These are phyloP conservation scores for Pneumocystis sp. DNA, from an alignment of 1,139 yeast species.

Conservation along the genomic window DNA sequence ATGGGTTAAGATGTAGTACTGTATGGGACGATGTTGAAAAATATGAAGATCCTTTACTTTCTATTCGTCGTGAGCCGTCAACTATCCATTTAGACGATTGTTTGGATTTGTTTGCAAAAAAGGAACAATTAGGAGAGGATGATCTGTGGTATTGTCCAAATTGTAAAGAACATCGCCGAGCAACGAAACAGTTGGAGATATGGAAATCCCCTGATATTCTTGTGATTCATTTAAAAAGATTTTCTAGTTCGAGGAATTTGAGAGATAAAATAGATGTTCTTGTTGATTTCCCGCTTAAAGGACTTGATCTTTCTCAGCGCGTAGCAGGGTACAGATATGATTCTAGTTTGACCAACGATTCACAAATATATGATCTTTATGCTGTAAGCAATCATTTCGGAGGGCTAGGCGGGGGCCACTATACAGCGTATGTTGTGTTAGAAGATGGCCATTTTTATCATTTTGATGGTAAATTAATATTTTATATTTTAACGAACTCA, in stretches of 20 bases:
- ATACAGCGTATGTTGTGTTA: slow-evolving; percentile 74
- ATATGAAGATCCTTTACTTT: not conserved
- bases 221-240: slow-evolving; percentile 78
- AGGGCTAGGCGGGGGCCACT: slow-evolving; percentile 95
- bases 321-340: slow-evolving; percentile 29
- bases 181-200: slow-evolving; percentile 76
- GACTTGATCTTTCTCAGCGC: slow-evolving; percentile 53
- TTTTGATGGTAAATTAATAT: slow-evolving; percentile 39
- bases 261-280: slow-evolving; percentile 79
- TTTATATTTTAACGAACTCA: not conserved
- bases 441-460: slow-evolving; percentile 74
- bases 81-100: slow-evolving; percentile 60
- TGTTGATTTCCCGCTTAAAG: slow-evolving; percentile 78
- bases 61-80: slow-evolving; percentile 17
- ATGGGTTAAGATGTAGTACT: slow-evolving; percentile 1
- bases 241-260: slow-evolving; percentile 69
- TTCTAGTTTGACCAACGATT: slow-evolving; percentile 24
- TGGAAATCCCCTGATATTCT: slow-evolving; percentile 88
- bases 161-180: slow-evolving; percentile 80
- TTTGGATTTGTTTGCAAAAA: slow-evolving; percentile 54
- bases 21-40: slow-evolving; percentile 3
- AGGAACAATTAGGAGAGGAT: slow-evolving; percentile 75
- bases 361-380: slow-evolving; percentile 54
- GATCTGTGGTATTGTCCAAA: slow-evolving; percentile 91
- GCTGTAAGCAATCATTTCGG: slow-evolving; percentile 96